Evolutionary conservation across 108 stramenopile species (phyloP).

Genomic region (Cyclostephanos invisitatus): DNA sequence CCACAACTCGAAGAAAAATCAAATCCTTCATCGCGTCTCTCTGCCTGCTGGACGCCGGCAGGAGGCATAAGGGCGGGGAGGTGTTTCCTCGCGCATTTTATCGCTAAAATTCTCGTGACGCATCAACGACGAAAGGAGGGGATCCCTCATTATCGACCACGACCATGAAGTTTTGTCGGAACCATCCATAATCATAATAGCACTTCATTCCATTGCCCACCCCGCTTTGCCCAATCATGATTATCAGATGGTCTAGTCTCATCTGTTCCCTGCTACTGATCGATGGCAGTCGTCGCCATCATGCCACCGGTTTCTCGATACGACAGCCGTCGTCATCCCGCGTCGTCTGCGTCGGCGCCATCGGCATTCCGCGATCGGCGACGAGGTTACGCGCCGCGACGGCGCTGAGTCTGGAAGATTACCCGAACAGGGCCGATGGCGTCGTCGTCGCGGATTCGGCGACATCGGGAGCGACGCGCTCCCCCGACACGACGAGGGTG

Average conservation of each 20-base stretch:
- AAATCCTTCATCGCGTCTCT: too few relatives aligned
- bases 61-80: too few relatives aligned
- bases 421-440: too few relatives aligned
- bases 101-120: too few relatives aligned
- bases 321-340: neutral
- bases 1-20: neutral
- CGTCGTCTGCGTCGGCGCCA: too few relatives aligned
- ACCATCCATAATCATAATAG: too few relatives aligned
- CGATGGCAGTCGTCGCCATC: constrained; percentile 1
- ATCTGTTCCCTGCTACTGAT: constrained; percentile 5
- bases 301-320: constrained; percentile 1
- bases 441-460: neutral
- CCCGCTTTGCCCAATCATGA: neutral
- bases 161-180: too few relatives aligned
- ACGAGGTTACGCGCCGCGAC: constrained; percentile 33
- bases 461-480: neutral
- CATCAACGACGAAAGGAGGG: too few relatives aligned
- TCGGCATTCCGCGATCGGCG: neutral
- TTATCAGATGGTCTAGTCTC: constrained; percentile 6
- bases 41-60: too few relatives aligned
- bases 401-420: constrained; percentile 23
- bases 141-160: too few relatives aligned
- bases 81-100: too few relatives aligned
- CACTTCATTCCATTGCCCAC: too few relatives aligned
- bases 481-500: constrained; percentile 52